phyloP scores from a whole-genome alignment of 1,284 basidiomycete species.

The Cryptococcus sp. region DNA sequence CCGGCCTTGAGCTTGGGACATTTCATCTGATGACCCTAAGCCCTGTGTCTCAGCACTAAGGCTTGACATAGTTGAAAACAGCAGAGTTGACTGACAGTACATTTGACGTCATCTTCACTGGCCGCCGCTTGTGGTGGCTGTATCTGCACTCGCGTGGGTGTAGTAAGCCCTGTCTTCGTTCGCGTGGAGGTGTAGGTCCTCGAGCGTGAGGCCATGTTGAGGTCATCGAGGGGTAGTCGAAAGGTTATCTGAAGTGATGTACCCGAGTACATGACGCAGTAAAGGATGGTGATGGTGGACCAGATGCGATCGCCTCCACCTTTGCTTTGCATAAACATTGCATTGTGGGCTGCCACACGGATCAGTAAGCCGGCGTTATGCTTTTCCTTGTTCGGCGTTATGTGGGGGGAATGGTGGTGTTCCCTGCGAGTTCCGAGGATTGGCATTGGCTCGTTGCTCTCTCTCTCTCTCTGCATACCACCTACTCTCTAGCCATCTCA shows the following conservation, averaged over 20 bases:
- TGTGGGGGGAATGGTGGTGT: neutral
- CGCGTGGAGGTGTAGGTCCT: conserved; percentile 8
- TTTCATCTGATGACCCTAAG: conserved; percentile 30
- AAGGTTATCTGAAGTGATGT: neutral
- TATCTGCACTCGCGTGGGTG: neutral
- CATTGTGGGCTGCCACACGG: neutral
- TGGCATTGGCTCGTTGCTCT: conserved; percentile 9
- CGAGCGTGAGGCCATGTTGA: conserved; percentile 8
- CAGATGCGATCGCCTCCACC: neutral
- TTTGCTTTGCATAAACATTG: neutral
- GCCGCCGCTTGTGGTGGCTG: conserved; percentile 9
- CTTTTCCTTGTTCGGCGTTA: neutral
- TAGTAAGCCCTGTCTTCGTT: neutral
- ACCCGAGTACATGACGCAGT: neutral
- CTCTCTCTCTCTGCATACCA: neutral
- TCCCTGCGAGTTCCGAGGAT: conserved; percentile 10
- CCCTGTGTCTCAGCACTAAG: neutral
- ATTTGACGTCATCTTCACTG: conserved; percentile 19
- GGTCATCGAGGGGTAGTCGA: neutral
- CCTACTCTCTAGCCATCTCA: neutral
- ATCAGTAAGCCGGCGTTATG: neutral
- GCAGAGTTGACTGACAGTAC: conserved; percentile 19
- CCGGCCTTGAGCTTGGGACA: conserved; percentile 29
- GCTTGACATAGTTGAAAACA: neutral
- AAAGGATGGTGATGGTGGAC: too few species aligned